These are phyloP conservation scores for Cystobasidium onofrii DNA, from an alignment of 768 basidiomycete species.

Conservation along the genomic window DNA sequence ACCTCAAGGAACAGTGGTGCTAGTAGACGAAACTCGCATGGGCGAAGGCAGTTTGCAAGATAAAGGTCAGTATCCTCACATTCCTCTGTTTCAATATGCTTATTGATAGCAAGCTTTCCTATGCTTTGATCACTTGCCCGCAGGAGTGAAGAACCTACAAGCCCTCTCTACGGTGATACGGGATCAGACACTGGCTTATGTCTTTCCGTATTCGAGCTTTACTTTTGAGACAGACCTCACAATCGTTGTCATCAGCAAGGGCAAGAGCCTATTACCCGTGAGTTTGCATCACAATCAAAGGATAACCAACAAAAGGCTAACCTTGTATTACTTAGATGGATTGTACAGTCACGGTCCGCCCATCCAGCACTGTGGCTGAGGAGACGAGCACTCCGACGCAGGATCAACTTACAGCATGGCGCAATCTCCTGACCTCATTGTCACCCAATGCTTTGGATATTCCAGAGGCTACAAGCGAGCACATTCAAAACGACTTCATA, in stretches of 20 bases:
- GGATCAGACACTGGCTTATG: conserved; percentile 42
- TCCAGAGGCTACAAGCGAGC: conserved; percentile 38
- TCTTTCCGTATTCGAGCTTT: conserved; percentile 43
- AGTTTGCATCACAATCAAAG: background rate
- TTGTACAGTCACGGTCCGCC: conserved; percentile 40
- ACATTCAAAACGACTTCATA: conserved; percentile 43
- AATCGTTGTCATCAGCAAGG: conserved; percentile 40
- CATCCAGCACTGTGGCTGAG: background rate
- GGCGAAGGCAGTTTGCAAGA: conserved; percentile 43
- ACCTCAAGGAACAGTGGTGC: conserved; percentile 35
- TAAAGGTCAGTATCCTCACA: conserved; percentile 23
- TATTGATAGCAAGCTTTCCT: background rate
- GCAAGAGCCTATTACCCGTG: conserved; percentile 42
- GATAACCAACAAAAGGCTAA: too few relatives aligned
- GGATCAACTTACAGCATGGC: conserved; percentile 36
- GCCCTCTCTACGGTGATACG: conserved; percentile 37
- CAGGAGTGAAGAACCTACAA: conserved; percentile 42
- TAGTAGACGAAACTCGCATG: conserved; percentile 38
- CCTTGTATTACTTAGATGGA: conserved; percentile 26
- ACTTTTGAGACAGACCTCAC: conserved; percentile 41
- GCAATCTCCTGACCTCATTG: conserved; percentile 29
- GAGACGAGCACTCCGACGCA: background rate
- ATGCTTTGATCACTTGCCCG: background rate
- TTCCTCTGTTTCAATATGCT: background rate
- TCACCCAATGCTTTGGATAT: conserved; percentile 33